These are phyloP conservation scores for Myriosclerotinia scirpicola DNA, from an alignment of 2,329 filamentous ascomycete species.

Conservation along the genomic window DNA sequence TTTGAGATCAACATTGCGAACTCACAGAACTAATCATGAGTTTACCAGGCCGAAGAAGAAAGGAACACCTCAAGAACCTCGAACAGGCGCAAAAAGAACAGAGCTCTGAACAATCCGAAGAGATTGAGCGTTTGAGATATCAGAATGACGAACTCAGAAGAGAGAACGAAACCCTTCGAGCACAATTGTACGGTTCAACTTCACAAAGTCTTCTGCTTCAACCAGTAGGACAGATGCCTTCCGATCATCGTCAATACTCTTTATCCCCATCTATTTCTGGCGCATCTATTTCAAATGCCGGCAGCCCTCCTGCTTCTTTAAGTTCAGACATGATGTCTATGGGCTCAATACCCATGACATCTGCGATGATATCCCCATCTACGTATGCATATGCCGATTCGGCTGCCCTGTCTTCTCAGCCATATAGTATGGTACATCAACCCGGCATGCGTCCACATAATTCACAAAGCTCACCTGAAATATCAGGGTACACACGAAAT, in stretches of 20 bases:
- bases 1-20: conserved; percentile 2
- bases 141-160: conserved; percentile 44
- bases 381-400: conserved; percentile 40
- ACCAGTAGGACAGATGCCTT: conserved; percentile 28
- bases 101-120: conserved; percentile 43
- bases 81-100: conserved; percentile 46
- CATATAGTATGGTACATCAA: conserved; percentile 42
- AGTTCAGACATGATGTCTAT: conserved; percentile 40
- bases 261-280: conserved; percentile 41
- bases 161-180: conserved; percentile 45
- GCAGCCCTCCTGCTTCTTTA: conserved; percentile 38
- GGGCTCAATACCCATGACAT: conserved; percentile 39
- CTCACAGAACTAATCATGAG: conserved; percentile 26
- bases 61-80: conserved; percentile 47
- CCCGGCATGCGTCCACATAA: conserved; percentile 41
- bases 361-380: conserved; percentile 38
- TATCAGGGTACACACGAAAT: conserved; percentile 41
- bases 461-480: conserved; percentile 43
- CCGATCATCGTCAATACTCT: conserved; percentile 39
- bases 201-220: conserved; percentile 35
- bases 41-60: conserved; percentile 45
- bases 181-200: conserved; percentile 42
- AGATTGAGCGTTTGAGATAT: conserved; percentile 45
- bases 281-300: conserved; percentile 38
- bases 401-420: conserved; percentile 38